Evolutionary conservation across 441 rosid species (phyloP).

Genomic region (Aquilaria agallochum): DNA sequence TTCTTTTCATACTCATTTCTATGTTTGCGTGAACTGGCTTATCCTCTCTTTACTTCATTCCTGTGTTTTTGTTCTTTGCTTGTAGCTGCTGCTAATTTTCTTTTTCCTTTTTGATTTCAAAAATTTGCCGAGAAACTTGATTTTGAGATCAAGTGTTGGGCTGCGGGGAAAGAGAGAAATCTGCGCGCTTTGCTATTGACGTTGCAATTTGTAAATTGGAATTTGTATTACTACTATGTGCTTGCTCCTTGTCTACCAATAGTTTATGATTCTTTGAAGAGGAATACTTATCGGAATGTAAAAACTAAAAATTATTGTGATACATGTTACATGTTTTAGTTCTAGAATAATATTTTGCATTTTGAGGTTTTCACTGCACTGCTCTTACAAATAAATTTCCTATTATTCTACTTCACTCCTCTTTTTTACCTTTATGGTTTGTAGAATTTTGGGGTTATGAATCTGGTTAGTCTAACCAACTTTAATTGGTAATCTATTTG

Average conservation of each 20-base stretch:
- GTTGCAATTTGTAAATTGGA: slow-evolving; percentile 58
- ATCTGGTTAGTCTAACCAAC: background rate
- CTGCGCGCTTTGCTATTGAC: slow-evolving; percentile 89
- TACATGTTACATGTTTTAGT: background rate
- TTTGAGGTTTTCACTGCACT: too few species aligned
- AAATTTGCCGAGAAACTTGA: slow-evolving; percentile 78
- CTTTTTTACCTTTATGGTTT: background rate
- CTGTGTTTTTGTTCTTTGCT: slow-evolving; percentile 6
- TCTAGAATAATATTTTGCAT: background rate
- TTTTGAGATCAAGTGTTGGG: slow-evolving; percentile 71
- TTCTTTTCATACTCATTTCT: background rate
- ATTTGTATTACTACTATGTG: background rate
- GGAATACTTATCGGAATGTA: background rate
- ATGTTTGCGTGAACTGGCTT: slow-evolving; percentile 4
- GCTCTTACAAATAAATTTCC: background rate
- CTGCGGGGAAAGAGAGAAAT: slow-evolving; percentile 88
- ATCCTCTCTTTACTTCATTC: background rate
- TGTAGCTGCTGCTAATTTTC: background rate
- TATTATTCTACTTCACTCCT: background rate
- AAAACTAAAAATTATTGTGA: background rate
- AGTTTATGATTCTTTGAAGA: too few species aligned
- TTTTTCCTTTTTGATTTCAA: slow-evolving; percentile 30
- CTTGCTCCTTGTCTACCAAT: background rate
- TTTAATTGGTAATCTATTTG: background rate
- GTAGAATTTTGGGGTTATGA: too few species aligned